Conservation (phyloP, 768 basidiomycete genomes). For the Sarcomyxa edulis region DNA sequence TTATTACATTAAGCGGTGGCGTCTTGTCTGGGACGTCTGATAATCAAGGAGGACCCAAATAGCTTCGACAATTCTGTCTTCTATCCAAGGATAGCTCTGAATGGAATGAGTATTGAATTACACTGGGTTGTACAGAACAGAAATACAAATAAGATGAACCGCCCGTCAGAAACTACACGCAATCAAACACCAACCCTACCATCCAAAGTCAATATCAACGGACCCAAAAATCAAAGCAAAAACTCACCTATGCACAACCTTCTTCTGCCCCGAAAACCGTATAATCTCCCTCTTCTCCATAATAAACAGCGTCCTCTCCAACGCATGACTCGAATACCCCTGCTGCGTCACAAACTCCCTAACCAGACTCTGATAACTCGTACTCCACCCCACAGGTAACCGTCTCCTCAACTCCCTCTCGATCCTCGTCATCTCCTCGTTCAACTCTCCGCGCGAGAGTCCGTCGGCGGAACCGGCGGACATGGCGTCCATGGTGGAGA, state of each 20-base stretch:
- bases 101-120: no score
- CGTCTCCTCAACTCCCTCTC: constrained; percentile 81
- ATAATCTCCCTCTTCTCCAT: constrained; percentile 96
- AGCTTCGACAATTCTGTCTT: no score
- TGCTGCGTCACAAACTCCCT: constrained; percentile 93
- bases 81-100: no score
- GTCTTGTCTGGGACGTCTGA: no score
- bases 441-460: constrained; percentile 83
- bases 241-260: constrained; percentile 36
- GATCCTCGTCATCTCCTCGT: constrained; percentile 89
- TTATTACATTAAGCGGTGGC: neutral
- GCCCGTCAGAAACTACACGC: no score
- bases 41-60: no score
- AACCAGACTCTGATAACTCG: constrained; percentile 90
- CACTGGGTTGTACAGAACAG: no score
- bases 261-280: constrained; percentile 76
- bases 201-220: neutral
- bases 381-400: constrained; percentile 93
- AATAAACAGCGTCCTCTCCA: constrained; percentile 87
- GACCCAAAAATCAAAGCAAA: neutral
- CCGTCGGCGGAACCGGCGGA: constrained; percentile 93
- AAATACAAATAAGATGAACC: no score
- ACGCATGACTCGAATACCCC: constrained; percentile 83
- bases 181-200: constrained; percentile 9
- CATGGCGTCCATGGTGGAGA: constrained; percentile 98